Evolutionary conservation across 2,329 filamentous ascomycete genomes (phyloP), one percentile per base, ranked within the genome.

Genomic region (Pseudogymnoascus sp.): DNA sequence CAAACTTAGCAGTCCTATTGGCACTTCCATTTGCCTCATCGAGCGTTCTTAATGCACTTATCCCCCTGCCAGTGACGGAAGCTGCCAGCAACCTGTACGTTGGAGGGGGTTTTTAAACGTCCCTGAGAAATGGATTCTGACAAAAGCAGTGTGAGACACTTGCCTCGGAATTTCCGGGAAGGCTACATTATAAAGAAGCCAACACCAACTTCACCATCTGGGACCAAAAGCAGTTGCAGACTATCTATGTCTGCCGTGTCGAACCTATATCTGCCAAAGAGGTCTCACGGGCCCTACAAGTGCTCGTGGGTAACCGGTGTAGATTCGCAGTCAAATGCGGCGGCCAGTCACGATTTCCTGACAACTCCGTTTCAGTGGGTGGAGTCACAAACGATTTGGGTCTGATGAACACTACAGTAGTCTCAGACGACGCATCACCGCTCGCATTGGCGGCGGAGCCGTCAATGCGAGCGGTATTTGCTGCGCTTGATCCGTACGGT

Each of bases 271-370:
- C 56, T 62, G 59, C 66, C 28, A 25, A 10, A 21, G 63, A 64
- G 37, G 63, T 64, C 10, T 64, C 63, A 12, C 23, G 40, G 21
- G 35, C 63, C 28, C 10, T 63, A n/a, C 14, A 42, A 7, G n/a
- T 63, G 14, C 31, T 64, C 25, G 53, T 59, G 10, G 33, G 40
- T 3, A 59, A 42, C 3, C 62, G 65, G 50, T 66, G 65, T 38
- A 28, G 59, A 8, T 76, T 76, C 50, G 70, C 73, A 1, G 72
- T 75, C 3, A 75, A 74, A 59, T 69, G 73, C 59, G 74, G 74
- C 23, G 73, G 74, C 12, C 74, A 76, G 64, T 69, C 71, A 40
- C 68, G 70, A 2, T 70, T 71, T 28, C 67, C 71, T 3, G 73
- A 73, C 44, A 72, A 70, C n/a, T 73, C 72, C 0, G 74, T 69